Conservation (phyloP, 768 basidiomycete species). For the Hericium alpestre region DNA sequence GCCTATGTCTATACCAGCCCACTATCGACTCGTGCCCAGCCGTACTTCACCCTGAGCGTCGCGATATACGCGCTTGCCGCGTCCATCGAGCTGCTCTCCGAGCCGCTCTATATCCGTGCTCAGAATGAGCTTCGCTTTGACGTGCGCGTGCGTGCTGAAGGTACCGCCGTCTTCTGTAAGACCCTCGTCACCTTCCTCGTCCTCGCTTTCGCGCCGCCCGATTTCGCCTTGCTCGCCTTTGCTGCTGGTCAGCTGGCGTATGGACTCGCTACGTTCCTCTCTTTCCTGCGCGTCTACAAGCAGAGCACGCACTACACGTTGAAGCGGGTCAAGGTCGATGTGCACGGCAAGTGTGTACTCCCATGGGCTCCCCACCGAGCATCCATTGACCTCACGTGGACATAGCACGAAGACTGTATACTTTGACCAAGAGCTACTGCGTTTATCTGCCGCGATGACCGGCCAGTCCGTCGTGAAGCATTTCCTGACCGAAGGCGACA, state of each 20-base stretch:
- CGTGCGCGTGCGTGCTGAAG: slow-evolving; percentile 79
- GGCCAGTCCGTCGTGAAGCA: slow-evolving; percentile 87
- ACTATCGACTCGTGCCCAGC: slow-evolving; percentile 45
- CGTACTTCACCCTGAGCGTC: slow-evolving; percentile 54
- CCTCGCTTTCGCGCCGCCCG: slow-evolving; percentile 33
- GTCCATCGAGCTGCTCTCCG: slow-evolving; percentile 65
- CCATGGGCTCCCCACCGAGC: background rate
- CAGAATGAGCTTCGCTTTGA: slow-evolving; percentile 61
- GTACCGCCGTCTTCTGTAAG: slow-evolving; percentile 65
- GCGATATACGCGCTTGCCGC: slow-evolving; percentile 65
- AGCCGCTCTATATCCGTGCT: slow-evolving; percentile 43
- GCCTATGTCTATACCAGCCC: slow-evolving; percentile 50
- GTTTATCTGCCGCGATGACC: slow-evolving; percentile 75
- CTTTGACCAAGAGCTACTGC: slow-evolving; percentile 39
- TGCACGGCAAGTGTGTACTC: slow-evolving; percentile 21
- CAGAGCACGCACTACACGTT: slow-evolving; percentile 11
- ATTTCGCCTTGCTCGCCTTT: slow-evolving; percentile 68
- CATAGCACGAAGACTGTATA: slow-evolving; percentile 19
- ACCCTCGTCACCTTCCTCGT: slow-evolving; percentile 61
- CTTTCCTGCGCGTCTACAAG: slow-evolving; percentile 34
- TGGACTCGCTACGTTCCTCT: slow-evolving; percentile 41
- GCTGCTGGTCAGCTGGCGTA: slow-evolving; percentile 79
- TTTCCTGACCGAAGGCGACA: slow-evolving; percentile 91
- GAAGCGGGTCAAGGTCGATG: slow-evolving; percentile 11
- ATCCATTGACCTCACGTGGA: background rate